Evolutionary conservation across 176 grass and related monocot species (phyloP).

Genomic region (Cymbopogon citratus): DNA sequence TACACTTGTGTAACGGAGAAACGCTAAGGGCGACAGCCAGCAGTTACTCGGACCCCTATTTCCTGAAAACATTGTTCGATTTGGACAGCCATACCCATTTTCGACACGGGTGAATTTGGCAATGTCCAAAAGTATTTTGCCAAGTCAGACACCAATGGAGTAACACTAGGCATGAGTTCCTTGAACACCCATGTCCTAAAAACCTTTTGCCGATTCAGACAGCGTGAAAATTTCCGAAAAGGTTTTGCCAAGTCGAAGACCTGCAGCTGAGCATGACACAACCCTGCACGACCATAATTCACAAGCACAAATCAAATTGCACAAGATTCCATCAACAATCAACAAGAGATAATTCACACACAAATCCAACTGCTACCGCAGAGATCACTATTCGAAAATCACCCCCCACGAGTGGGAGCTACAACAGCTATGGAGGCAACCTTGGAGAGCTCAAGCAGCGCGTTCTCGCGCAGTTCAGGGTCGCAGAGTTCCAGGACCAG

Average conservation of each 20-base stretch:
- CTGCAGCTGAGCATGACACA: not conserved
- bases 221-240: not conserved
- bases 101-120: not conserved
- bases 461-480: slow-evolving; percentile 86
- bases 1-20: not conserved
- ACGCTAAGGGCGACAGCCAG: not conserved
- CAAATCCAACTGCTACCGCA: not conserved
- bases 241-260: not conserved
- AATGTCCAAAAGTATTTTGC: not conserved
- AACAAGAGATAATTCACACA: not conserved
- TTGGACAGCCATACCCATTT: not conserved
- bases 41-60: not conserved
- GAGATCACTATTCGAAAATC: not conserved
- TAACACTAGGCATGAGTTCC: not conserved
- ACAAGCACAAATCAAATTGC: not conserved
- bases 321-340: not conserved
- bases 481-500: slow-evolving; percentile 94
- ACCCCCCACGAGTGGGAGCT: not conserved
- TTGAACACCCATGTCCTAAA: not conserved
- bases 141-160: not conserved
- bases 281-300: not conserved
- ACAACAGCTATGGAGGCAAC: slow-evolving; percentile 16
- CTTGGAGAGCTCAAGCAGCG: slow-evolving; percentile 96
- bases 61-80: not conserved
- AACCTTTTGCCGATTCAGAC: not conserved